Evolutionary conservation across 148 eudicot species (phyloP).

Genomic region (Chenopodium quinoa): DNA sequence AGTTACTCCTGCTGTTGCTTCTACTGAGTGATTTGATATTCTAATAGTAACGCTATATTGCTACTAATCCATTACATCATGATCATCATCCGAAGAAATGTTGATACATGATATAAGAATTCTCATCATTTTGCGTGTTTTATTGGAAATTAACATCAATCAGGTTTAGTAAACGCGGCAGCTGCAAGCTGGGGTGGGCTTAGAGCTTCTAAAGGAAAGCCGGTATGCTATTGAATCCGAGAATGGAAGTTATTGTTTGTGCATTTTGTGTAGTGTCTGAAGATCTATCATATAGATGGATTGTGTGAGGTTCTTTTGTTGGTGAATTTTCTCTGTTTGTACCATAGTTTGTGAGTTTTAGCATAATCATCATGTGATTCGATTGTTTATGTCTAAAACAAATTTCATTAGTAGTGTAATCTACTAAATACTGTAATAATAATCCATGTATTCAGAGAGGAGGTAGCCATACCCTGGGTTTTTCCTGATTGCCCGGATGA

Average conservation of each 20-base stretch:
- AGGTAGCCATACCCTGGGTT: slow-evolving; percentile 8
- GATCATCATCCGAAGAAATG: no score
- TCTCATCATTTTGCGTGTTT: background rate
- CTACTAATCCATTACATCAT: background rate
- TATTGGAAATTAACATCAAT: background rate
- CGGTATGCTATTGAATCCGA: no score
- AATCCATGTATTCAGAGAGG: slow-evolving; percentile 11
- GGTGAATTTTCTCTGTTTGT: background rate
- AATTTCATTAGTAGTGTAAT: background rate
- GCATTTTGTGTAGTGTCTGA: slow-evolving; percentile 11
- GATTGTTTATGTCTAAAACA: background rate
- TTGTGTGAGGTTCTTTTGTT: background rate
- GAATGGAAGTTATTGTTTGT: background rate
- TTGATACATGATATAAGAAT: no score
- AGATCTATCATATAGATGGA: slow-evolving; percentile 21
- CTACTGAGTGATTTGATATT: background rate
- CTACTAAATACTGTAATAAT: background rate
- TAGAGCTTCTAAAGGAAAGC: background rate
- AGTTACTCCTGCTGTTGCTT: background rate
- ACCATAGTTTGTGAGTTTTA: slow-evolving; percentile 1
- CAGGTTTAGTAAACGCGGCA: background rate
- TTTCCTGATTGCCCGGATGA: slow-evolving; percentile 10
- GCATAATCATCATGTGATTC: background rate
- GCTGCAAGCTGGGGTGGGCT: background rate
- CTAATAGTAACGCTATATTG: background rate